Evolutionary conservation across 2,329 filamentous ascomycete species (phyloP), one percentile per base, ranked within the genome.

Genomic region (Botrytis porri): DNA sequence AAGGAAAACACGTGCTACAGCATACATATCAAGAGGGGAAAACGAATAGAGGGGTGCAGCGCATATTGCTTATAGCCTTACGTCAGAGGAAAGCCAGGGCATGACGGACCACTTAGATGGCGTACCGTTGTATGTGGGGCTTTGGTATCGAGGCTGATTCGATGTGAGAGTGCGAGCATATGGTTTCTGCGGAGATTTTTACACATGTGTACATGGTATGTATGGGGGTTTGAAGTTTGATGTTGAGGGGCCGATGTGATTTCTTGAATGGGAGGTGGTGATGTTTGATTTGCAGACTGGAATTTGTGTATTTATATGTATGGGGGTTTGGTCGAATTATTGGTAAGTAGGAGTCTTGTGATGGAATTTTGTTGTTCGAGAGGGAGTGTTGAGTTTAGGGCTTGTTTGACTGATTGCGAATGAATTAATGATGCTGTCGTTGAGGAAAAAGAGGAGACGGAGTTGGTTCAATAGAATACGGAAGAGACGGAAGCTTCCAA

Each of bases 1-100:
- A 64, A 29, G 35, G 16, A 35, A 54, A 54, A 10, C 5, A 10
- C 29, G 63, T 66, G 48, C 22, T 39, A 66, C 63, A n/a, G 45
- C 43, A 51, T 66, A 32, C n/a, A 8, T 51, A n/a, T 66, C 20
- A 35, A 39, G 61, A 39, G 16, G 29, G 63, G 43, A 37, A 35
- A 48, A 22, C 32, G 45, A 51, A 54, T 54, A 18, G 41, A 67
- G 32, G 45, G 45, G 45, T 67, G 32, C 45, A 29, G 8, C 20
- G 22, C 43, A n/a, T 48, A n/a, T 37, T 51, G 32, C 63, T 39
- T 66, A 66, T 66, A 66, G 43, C 63, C 63, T 66, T 45, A 66
- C 43, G 43, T 66, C 45, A 66, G 63, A 51, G 20, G 35, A 29
- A 5, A 37, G 8, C 18, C 25, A 39, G 61, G 61, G 25, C 37